Evolutionary conservation across 2,329 filamentous ascomycete species (phyloP).

Genomic region (Cadophora sp.): DNA sequence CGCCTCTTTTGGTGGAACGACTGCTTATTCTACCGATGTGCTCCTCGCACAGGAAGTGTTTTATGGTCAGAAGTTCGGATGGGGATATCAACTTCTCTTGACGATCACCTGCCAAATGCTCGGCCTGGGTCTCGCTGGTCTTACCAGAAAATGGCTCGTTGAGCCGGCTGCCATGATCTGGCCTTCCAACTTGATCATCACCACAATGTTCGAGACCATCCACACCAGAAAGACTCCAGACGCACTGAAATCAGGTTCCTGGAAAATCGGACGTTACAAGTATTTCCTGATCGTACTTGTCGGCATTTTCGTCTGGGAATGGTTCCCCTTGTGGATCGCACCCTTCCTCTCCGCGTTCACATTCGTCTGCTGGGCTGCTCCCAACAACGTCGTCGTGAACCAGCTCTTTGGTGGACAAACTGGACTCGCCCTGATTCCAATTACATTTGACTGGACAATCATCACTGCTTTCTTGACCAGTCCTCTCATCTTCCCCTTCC

Average conservation of each 20-base stretch:
- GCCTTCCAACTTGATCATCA: conserved; percentile 63
- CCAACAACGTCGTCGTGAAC: conserved; percentile 71
- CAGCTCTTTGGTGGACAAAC: conserved; percentile 74
- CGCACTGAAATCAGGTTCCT: conserved; percentile 57
- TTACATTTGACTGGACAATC: conserved; percentile 81
- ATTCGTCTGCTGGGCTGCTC: conserved; percentile 74
- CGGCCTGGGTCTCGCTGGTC: conserved; percentile 68
- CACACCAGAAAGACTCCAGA: conserved; percentile 55
- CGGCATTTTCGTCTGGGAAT: conserved; percentile 57
- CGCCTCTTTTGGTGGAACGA: conserved; percentile 42
- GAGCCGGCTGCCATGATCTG: conserved; percentile 69
- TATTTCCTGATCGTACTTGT: conserved; percentile 52
- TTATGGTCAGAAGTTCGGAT: conserved; percentile 73
- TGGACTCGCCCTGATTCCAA: conserved; percentile 71
- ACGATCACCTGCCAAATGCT: conserved; percentile 67
- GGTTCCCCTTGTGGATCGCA: conserved; percentile 59
- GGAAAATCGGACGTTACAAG: conserved; percentile 50
- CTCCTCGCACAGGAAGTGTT: conserved; percentile 76
- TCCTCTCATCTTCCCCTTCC: conserved; percentile 47
- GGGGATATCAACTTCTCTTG: conserved; percentile 65
- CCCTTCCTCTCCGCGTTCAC: conserved; percentile 67
- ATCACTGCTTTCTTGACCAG: conserved; percentile 50
- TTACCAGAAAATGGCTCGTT: conserved; percentile 66
- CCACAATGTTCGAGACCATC: conserved; percentile 69
- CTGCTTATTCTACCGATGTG: conserved; percentile 64